phyloP scores from a whole-genome alignment of 352 stramenopile species.

The Phytophthora kernoviae region DNA sequence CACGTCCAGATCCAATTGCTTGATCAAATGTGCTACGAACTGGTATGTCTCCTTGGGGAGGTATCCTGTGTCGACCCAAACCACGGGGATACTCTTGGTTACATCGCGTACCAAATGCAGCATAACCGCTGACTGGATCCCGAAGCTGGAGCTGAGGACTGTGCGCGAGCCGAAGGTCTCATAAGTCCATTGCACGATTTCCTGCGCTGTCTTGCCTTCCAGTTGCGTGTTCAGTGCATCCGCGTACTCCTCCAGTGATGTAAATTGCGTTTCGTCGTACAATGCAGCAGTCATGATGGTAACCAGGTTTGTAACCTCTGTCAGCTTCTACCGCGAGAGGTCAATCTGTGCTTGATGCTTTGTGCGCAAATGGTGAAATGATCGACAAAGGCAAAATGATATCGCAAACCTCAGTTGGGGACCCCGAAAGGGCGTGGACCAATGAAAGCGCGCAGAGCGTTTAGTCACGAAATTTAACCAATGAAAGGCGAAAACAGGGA shows the following conservation, averaged over 20 bases:
- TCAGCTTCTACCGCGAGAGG: no score
- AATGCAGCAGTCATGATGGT: slow-evolving; percentile 30
- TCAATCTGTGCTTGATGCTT: no score
- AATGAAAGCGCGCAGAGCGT: neutral
- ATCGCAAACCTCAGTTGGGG: slow-evolving; percentile 1
- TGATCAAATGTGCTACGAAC: slow-evolving; percentile 69
- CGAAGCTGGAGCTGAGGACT: slow-evolving; percentile 86
- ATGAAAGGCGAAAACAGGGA: no score
- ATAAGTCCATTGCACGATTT: slow-evolving; percentile 78
- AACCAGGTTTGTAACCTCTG: no score
- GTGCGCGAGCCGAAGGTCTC: slow-evolving; percentile 68
- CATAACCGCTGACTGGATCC: slow-evolving; percentile 88
- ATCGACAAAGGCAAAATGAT: slow-evolving; percentile 13
- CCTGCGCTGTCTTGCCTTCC: slow-evolving; percentile 46
- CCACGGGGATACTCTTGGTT: slow-evolving; percentile 59
- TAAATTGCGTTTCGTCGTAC: slow-evolving; percentile 49
- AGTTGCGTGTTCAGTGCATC: slow-evolving; percentile 70
- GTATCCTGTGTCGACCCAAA: slow-evolving; percentile 89
- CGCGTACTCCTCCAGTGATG: slow-evolving; percentile 68
- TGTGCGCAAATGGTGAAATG: slow-evolving; percentile 21
- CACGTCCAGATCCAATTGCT: slow-evolving; percentile 73
- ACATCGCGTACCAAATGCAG: slow-evolving; percentile 70
- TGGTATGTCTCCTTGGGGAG: slow-evolving; percentile 84
- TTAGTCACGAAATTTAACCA: no score
- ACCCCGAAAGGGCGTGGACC: slow-evolving; percentile 9